Evolutionary conservation across 1,284 basidiomycete genomes (phyloP).

Genomic region (Moesziomyces parantarcticus): DNA sequence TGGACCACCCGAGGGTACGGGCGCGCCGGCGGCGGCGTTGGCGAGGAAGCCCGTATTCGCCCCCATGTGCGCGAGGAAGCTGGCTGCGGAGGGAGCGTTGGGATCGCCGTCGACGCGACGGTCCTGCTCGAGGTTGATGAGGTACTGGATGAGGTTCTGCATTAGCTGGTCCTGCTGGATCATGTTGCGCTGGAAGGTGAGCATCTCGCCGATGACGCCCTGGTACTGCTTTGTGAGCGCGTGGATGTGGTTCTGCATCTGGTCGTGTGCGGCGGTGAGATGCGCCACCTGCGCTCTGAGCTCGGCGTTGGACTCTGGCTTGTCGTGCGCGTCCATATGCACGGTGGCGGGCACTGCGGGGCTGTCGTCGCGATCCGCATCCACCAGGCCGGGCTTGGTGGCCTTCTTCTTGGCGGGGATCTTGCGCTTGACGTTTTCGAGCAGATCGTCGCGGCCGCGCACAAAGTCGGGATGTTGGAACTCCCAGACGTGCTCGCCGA

Average conservation of each 20-base stretch:
- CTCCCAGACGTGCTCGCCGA: conserved; percentile 84
- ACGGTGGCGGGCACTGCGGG: conserved; percentile 28
- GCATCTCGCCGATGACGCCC: conserved; percentile 82
- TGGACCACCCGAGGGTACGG: too few species aligned
- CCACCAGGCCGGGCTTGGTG: conserved; percentile 32
- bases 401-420: conserved; percentile 70
- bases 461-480: conserved; percentile 92
- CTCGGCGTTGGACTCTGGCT: conserved; percentile 47
- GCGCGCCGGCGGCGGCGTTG: conserved; percentile 10
- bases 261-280: conserved; percentile 57
- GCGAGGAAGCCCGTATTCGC: conserved; percentile 10
- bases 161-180: conserved; percentile 85
- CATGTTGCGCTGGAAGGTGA: conserved; percentile 83
- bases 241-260: conserved; percentile 69
- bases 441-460: conserved; percentile 77
- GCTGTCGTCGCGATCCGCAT: conserved; percentile 64
- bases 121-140: conserved; percentile 72
- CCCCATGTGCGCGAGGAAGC: conserved; percentile 16
- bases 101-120: conserved; percentile 7
- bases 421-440: conserved; percentile 79
- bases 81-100: conserved; percentile 2
- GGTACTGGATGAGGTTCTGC: conserved; percentile 83
- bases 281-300: conserved; percentile 56
- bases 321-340: conserved; percentile 28
- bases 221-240: conserved; percentile 80